Percentiles rank a stretch among this genome's conserved stretches.
These are phyloP conservation scores for Apiotrichum gamsii DNA, from an alignment of 1,284 basidiomycete species.

Conservation along the genomic window DNA sequence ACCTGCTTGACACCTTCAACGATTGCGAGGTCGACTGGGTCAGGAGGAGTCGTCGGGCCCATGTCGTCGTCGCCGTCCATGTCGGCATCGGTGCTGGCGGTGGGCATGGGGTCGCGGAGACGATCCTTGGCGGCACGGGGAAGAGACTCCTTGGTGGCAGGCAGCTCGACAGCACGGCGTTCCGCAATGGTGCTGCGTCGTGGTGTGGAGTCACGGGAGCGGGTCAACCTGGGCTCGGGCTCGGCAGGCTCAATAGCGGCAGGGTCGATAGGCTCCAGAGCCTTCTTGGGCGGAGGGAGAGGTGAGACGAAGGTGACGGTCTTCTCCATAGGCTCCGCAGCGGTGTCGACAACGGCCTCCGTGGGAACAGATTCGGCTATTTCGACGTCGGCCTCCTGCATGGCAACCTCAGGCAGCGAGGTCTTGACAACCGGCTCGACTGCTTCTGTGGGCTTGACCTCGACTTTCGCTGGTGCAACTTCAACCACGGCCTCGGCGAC, in stretches of 20 bases:
- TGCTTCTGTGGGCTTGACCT: too few species aligned
- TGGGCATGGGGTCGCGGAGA: constrained; percentile 12
- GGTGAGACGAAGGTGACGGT: constrained; percentile 14
- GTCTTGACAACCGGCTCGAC: too few species aligned
- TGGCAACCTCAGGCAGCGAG: too few species aligned
- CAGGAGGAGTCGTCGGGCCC: background rate
- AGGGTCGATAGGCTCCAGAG: too few species aligned
- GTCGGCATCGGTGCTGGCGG: constrained; percentile 29
- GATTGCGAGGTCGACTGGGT: constrained; percentile 7
- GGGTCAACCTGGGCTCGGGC: too few species aligned
- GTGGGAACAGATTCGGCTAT: background rate
- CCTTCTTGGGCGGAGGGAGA: background rate
- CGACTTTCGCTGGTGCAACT: too few species aligned
- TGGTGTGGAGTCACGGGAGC: too few species aligned
- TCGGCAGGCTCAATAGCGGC: too few species aligned
- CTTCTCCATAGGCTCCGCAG: constrained; percentile 2
- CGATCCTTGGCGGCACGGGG: background rate
- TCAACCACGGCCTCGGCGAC: too few species aligned
- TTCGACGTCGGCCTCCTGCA: too few species aligned
- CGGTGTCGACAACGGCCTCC: background rate
- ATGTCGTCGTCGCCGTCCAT: constrained; percentile 7
- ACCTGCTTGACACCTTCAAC: constrained; percentile 20
- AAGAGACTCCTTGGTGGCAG: background rate
- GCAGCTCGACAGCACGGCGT: constrained; percentile 25
- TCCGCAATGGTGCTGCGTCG: constrained; percentile 29